Evolutionary conservation across 768 basidiomycete genomes (phyloP).

Genomic region (Naganishia vishniacii): DNA sequence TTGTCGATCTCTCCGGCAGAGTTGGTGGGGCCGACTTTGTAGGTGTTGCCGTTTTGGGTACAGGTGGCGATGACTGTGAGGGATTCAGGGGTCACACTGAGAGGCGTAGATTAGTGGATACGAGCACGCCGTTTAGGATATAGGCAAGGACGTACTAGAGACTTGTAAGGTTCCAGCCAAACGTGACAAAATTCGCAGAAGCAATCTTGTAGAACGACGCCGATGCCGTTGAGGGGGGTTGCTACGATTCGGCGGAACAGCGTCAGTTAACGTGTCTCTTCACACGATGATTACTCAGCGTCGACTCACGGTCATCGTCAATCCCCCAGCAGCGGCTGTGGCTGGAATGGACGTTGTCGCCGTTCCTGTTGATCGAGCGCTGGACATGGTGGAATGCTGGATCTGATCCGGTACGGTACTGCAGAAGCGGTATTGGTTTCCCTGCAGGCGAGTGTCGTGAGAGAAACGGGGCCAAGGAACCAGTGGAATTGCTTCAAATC

Average conservation of each 20-base stretch:
- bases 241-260: conserved; percentile 31
- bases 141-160: conserved; percentile 52
- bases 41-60: conserved; percentile 76
- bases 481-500: too few species aligned
- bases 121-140: not conserved
- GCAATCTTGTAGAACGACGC: conserved; percentile 88
- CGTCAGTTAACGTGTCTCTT: too few species aligned
- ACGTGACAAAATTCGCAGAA: conserved; percentile 65
- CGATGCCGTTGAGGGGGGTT: conserved; percentile 69
- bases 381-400: conserved; percentile 3
- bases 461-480: too few species aligned
- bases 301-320: conserved; percentile 38
- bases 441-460: too few species aligned
- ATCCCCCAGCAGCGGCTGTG: conserved; percentile 46
- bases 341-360: conserved; percentile 38
- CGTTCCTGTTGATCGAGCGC: conserved; percentile 12
- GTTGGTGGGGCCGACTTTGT: conserved; percentile 73
- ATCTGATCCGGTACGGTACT: too few species aligned
- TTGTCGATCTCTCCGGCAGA: conserved; percentile 49
- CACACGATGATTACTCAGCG: too few species aligned
- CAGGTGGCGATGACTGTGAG: conserved; percentile 77
- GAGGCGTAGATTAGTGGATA: not conserved
- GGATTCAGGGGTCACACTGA: conserved; percentile 58
- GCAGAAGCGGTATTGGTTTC: too few species aligned
- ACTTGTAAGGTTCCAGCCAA: conserved; percentile 83